These are phyloP conservation scores for Podospora comata DNA, from an alignment of 495 filamentous ascomycete species.

Conservation along the genomic window DNA sequence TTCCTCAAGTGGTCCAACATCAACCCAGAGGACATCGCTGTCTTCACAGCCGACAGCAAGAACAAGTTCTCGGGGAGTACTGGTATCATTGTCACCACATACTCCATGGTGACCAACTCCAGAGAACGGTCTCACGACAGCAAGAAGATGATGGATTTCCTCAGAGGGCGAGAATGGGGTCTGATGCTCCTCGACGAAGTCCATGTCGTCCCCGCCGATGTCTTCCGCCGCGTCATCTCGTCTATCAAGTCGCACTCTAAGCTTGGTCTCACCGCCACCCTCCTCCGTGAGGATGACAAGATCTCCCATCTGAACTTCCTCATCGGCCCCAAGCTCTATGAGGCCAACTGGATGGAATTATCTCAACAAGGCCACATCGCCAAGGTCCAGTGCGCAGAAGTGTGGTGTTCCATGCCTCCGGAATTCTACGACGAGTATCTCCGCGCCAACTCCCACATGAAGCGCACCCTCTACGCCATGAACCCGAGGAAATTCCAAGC, in stretches of 20 bases:
- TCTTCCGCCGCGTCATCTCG: conserved; percentile 91
- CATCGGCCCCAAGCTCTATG: conserved; percentile 95
- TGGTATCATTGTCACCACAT: conserved; percentile 94
- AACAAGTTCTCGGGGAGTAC: conserved; percentile 83
- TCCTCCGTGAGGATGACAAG: conserved; percentile 96
- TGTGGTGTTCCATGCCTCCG: conserved; percentile 98
- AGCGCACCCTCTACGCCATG: conserved; percentile 89
- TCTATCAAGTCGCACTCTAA: conserved; percentile 92
- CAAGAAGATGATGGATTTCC: conserved; percentile 97
- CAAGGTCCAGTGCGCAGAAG: conserved; percentile 95
- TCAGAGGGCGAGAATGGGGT: conserved; percentile 91
- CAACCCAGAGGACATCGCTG: conserved; percentile 83
- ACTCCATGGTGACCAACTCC: conserved; percentile 95
- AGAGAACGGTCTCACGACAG: conserved; percentile 84
- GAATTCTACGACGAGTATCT: conserved; percentile 98
- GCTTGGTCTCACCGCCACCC: conserved; percentile 90
- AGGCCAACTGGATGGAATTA: conserved; percentile 99
- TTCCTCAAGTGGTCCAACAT: conserved; percentile 99
- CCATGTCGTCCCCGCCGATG: conserved; percentile 93
- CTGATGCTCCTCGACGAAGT: conserved; percentile 98
- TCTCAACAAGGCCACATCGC: conserved; percentile 96
- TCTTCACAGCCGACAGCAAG: conserved; percentile 95
- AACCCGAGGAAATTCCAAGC: conserved; percentile 97
- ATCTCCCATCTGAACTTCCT: conserved; percentile 96
- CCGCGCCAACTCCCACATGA: conserved; percentile 42